Evolutionary conservation across 2,329 filamentous ascomycete genomes (phyloP), one percentile per base, ranked within the genome.

Genomic region (Colletotrichum cordylinicola): DNA sequence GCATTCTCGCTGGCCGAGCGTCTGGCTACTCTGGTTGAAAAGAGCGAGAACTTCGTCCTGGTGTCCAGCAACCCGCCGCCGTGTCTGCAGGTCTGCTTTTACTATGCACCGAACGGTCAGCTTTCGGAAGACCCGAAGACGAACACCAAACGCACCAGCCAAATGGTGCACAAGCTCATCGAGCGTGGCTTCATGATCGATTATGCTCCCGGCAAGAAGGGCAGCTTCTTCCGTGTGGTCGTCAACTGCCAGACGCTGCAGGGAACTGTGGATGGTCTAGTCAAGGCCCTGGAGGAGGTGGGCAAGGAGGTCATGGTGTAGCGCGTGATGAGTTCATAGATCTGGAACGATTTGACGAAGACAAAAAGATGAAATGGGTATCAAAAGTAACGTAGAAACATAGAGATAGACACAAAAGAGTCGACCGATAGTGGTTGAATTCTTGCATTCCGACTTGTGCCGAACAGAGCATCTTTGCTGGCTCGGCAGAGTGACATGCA

Each of bases 61-160:
- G 91, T 98, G 4, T 94, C 92, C 13, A 89, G 91, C 72, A 93
- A 94, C 80, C 94, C 95, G 31, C 93, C 96, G 62, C 95, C 95
- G 1, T 98, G 96, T 85, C 87, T 98, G 82, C 97, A 98, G 86
- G 94, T 98, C 27, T 98, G 96, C 87, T 98, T 98, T 84, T 98
- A 98, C 83, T 96, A 94, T 81, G 92, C 93, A 0, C 91, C 91
- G 0, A 87, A 87, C 2, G 91, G 92, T 4, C 80, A 84, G 73
- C 78, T 94, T 58, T 79, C 84, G 0, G 83, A 83, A 1, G 83
- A 87, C 18, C 78, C 82, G 8, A 83, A 83, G 48, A 84, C 82
- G 68, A 92, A 91, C 80, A 90, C 90, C 37, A 80, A 82, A 55
- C 83, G 85, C 55, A 91, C 90, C 37, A 84, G 86, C 78, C 82